Conservation (phyloP, 2,329 filamentous ascomycete species). For the Colletotrichum sidae region DNA sequence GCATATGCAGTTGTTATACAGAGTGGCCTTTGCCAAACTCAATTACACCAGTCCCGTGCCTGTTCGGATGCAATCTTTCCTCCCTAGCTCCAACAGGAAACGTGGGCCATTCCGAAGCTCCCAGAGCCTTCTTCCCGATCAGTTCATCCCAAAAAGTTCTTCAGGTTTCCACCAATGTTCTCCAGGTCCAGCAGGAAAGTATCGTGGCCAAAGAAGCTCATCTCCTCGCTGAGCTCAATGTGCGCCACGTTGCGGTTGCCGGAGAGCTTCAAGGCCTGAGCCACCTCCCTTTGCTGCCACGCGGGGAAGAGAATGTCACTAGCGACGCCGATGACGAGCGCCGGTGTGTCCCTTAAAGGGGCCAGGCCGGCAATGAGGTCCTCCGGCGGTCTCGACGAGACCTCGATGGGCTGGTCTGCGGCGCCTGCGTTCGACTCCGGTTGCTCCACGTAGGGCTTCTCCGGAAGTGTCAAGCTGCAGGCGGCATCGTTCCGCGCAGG, state of each 20-base stretch:
- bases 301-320: constrained; percentile 97
- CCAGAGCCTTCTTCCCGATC: not conserved
- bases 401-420: constrained; percentile 42
- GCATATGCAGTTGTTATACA: not conserved
- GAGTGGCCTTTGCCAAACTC: not conserved
- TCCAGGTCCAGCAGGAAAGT: constrained; percentile 94
- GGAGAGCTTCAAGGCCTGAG: constrained; percentile 79
- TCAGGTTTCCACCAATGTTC: constrained; percentile 87
- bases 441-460: constrained; percentile 88
- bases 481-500: constrained; percentile 54
- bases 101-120: no score
- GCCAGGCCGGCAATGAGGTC: constrained; percentile 84
- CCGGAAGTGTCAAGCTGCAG: constrained; percentile 87
- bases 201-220: constrained; percentile 95
- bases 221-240: constrained; percentile 91
- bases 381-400: constrained; percentile 70
- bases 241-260: constrained; percentile 89
- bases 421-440: constrained; percentile 58
- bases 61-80: no score
- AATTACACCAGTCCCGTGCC: no score
- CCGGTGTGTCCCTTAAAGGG: constrained; percentile 79
- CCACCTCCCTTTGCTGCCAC: constrained; percentile 97
- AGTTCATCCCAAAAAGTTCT: constrained; percentile 76
- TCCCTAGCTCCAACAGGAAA: no score
- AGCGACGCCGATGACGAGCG: constrained; percentile 91